Percentiles rank a stretch among this genome's conserved stretches.
Evolutionary conservation across 75 land plant species (phyloP).

Genomic region (Adiantum capillusveneris): DNA sequence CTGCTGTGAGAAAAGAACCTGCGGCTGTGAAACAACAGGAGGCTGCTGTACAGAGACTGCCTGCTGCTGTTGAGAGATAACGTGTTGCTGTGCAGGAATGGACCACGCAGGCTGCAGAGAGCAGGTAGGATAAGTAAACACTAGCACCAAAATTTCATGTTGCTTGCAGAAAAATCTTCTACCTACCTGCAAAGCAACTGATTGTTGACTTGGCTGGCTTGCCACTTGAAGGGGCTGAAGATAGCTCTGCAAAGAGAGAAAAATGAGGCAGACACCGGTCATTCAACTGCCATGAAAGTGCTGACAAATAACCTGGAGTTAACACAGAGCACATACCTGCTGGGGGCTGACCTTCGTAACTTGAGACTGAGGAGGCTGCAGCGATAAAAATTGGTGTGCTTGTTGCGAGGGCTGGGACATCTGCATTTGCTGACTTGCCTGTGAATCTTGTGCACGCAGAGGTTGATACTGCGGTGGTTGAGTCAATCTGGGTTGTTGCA

Average conservation of each 20-base stretch:
- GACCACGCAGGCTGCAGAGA: background rate
- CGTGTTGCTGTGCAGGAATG: constrained; percentile 12
- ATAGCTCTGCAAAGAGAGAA: too few relatives aligned
- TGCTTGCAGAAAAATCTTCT: too few relatives aligned
- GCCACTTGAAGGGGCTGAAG: too few relatives aligned
- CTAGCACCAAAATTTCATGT: too few relatives aligned
- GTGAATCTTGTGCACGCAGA: constrained; percentile 33
- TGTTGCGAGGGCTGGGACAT: constrained; percentile 17
- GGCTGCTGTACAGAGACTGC: constrained; percentile 16
- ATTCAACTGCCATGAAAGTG: too few relatives aligned
- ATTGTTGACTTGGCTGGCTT: too few relatives aligned
- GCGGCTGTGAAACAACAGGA: background rate
- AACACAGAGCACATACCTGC: too few relatives aligned
- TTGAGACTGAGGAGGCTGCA: background rate
- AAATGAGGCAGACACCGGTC: too few relatives aligned
- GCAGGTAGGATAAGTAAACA: background rate
- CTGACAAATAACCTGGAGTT: too few relatives aligned
- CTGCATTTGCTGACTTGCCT: constrained; percentile 20
- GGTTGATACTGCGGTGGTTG: constrained; percentile 43
- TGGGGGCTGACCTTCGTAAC: too few relatives aligned
- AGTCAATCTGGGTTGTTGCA: too few relatives aligned
- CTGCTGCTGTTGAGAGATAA: constrained; percentile 23
- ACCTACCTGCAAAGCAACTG: too few relatives aligned
- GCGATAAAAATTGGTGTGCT: constrained; percentile 6
- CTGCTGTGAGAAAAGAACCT: background rate